These are phyloP conservation scores for Microsporum audouinii DNA, from an alignment of 2,329 filamentous ascomycete genomes.

Conservation along the genomic window DNA sequence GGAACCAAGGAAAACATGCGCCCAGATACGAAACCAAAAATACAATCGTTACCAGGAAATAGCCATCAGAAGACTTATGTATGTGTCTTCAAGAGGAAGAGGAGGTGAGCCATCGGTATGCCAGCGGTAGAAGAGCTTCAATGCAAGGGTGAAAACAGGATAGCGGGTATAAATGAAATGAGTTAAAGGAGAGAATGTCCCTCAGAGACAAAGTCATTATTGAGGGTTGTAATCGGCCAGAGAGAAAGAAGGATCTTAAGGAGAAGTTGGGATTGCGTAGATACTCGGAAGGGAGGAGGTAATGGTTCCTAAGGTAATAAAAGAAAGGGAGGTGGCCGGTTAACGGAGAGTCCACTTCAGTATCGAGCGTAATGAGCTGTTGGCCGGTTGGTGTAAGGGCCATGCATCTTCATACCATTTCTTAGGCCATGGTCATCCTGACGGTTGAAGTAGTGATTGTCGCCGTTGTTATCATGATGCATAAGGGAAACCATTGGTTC, in stretches of 20 bases:
- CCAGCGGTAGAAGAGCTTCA: not conserved
- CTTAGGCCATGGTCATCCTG: constrained; percentile 5
- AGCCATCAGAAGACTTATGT: not conserved
- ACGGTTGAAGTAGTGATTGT: constrained; percentile 21
- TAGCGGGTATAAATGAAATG: not conserved
- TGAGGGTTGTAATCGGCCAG: not conserved
- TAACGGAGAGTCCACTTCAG: not conserved
- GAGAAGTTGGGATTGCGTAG: not conserved
- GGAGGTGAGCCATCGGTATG: not conserved
- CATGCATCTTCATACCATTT: constrained; percentile 2
- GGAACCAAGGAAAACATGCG: not conserved
- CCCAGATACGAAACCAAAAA: not conserved
- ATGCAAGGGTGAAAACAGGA: not conserved
- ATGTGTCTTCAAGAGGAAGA: not conserved
- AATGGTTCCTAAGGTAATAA: not conserved
- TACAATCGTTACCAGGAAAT: constrained; percentile 1
- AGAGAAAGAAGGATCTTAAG: not conserved
- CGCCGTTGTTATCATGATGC: constrained; percentile 20
- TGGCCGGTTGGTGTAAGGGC: not conserved
- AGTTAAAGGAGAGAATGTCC: not conserved
- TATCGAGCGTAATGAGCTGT: constrained; percentile 6
- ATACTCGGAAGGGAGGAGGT: not conserved
- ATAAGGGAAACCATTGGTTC: constrained; percentile 24
- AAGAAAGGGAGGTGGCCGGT: not conserved
- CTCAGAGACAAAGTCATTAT: not conserved